phyloP scores from a whole-genome alignment of 768 basidiomycete genomes.

The Rhodosporidiobolus odoratus region DNA sequence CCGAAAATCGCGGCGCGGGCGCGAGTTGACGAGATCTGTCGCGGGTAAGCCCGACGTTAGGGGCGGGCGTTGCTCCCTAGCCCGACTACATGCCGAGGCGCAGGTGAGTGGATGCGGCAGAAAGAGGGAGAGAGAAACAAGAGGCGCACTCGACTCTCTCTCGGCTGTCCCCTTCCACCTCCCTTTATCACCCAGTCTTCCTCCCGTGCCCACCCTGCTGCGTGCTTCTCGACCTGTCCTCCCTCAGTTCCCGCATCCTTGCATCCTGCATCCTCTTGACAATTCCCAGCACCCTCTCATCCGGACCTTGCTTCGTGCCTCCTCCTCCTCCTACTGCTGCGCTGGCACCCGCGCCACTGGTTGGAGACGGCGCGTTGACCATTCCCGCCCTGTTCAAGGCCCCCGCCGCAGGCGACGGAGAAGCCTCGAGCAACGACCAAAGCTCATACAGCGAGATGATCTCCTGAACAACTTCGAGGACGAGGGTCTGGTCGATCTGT shows the following conservation, averaged over 20 bases:
- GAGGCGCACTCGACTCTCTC: background rate
- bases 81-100: no score
- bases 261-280: slow-evolving; percentile 65
- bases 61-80: no score
- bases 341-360: slow-evolving; percentile 37
- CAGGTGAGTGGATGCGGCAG: background rate
- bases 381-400: slow-evolving; percentile 24
- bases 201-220: slow-evolving; percentile 5
- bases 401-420: slow-evolving; percentile 16
- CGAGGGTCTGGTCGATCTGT: slow-evolving; percentile 68
- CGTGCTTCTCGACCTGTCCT: slow-evolving; percentile 15
- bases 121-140: background rate
- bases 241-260: slow-evolving; percentile 53
- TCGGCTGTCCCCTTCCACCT: background rate
- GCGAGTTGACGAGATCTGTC: no score
- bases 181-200: background rate
- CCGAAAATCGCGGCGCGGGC: no score
- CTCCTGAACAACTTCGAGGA: slow-evolving; percentile 83
- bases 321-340: slow-evolving; percentile 50
- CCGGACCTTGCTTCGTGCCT: slow-evolving; percentile 42
- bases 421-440: slow-evolving; percentile 63
- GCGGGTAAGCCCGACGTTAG: no score
- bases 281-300: slow-evolving; percentile 54
- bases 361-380: background rate
- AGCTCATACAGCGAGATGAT: slow-evolving; percentile 82